Percentiles rank a stretch among this genome's conserved stretches.
Conservation (phyloP, 2,329 filamentous ascomycete species). For the Fusarium pseudograminearum region DNA sequence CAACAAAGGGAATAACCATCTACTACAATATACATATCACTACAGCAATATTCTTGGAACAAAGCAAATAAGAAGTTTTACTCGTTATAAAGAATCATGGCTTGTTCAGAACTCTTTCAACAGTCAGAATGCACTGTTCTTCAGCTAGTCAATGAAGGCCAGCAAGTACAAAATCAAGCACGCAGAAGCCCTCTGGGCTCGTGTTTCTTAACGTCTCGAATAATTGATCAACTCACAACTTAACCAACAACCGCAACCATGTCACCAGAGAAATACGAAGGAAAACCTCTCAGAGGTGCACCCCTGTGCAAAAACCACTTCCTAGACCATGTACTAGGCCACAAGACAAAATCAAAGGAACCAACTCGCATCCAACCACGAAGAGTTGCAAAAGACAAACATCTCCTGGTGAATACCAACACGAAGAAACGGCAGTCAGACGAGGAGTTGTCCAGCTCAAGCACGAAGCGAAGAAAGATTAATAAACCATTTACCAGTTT, state of each 20-base stretch:
- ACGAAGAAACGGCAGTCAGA: not conserved
- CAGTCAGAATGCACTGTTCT: not conserved
- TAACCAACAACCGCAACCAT: not conserved
- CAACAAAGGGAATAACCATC: not conserved
- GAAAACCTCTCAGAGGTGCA: not conserved
- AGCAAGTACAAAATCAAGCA: not conserved
- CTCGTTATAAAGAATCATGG: not conserved
- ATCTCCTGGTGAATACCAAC: not conserved
- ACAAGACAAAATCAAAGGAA: constrained; percentile 1
- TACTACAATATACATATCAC: too few species aligned
- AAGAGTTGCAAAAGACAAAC: constrained; percentile 27
- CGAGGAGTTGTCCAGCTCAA: not conserved
- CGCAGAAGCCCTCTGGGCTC: too few species aligned
- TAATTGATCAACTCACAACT: rapidly evolving
- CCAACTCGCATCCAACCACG: constrained; percentile 19
- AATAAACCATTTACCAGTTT: not conserved
- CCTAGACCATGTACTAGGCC: not conserved
- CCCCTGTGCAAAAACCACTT: constrained; percentile 26
- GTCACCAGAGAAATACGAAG: not conserved
- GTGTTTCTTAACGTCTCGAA: not conserved
- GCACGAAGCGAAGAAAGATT: not conserved
- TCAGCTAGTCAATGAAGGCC: not conserved
- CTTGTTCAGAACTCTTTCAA: not conserved
- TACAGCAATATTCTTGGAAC: not conserved
- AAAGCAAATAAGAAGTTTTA: not conserved